Evolutionary conservation across 2,329 filamentous ascomycete species (phyloP).

Genomic region (Cercospora nicotianae): DNA sequence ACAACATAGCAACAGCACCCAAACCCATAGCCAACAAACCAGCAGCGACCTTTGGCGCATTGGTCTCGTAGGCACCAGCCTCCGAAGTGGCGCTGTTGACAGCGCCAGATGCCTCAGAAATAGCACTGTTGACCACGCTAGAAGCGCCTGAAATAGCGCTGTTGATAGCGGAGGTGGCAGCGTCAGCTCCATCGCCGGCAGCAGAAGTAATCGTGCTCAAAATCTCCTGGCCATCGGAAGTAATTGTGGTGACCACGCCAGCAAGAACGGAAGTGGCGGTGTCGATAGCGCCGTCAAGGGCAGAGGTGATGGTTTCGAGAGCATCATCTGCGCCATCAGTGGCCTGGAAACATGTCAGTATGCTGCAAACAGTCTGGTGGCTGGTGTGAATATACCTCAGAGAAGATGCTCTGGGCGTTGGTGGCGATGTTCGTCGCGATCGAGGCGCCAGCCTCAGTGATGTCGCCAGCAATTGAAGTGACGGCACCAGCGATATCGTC

Average conservation of each 20-base stretch:
- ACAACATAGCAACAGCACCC: slow-evolving; percentile 36
- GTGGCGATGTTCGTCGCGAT: slow-evolving; percentile 18
- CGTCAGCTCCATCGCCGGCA: background rate
- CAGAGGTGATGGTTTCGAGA: slow-evolving; percentile 16
- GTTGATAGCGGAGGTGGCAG: slow-evolving; percentile 13
- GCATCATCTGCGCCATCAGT: slow-evolving; percentile 15
- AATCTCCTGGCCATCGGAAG: slow-evolving; percentile 18
- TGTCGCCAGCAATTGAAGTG: slow-evolving; percentile 17
- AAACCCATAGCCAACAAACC: slow-evolving; percentile 37
- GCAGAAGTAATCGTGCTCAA: slow-evolving; percentile 28
- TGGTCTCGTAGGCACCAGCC: slow-evolving; percentile 28
- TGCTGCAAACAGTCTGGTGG: too few species aligned
- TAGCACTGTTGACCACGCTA: slow-evolving; percentile 7
- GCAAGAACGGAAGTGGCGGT: slow-evolving; percentile 18
- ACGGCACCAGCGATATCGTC: slow-evolving; percentile 23
- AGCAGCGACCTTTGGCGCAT: slow-evolving; percentile 29
- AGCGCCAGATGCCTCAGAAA: slow-evolving; percentile 12
- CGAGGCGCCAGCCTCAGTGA: slow-evolving; percentile 9
- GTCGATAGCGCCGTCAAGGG: background rate
- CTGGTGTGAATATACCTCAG: background rate
- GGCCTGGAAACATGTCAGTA: slow-evolving; percentile 15
- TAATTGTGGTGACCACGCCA: slow-evolving; percentile 21
- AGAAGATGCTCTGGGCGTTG: slow-evolving; percentile 15
- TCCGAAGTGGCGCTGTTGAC: slow-evolving; percentile 15
- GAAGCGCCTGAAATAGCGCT: slow-evolving; percentile 22